phyloP scores from a whole-genome alignment of 352 stramenopile genomes.

The Phytophthora brassicae region DNA sequence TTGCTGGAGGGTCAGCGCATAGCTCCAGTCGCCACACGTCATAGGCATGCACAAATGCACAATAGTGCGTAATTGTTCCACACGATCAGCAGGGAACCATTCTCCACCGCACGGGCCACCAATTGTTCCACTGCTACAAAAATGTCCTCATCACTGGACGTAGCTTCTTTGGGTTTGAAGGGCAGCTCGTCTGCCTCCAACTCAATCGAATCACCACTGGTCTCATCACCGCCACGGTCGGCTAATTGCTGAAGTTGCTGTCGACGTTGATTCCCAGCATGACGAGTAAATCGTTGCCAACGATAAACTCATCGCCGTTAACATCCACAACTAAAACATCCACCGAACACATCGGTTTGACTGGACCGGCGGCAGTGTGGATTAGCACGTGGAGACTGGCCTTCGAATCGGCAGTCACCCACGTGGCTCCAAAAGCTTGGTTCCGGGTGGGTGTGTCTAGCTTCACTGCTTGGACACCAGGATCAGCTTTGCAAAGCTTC shows the following conservation, averaged over 20 bases:
- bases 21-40: conserved; percentile 9
- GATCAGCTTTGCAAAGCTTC: neutral
- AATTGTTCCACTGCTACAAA: neutral
- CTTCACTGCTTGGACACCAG: neutral
- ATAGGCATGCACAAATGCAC: neutral
- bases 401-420: neutral
- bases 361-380: conserved; percentile 5
- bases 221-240: neutral
- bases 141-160: conserved; percentile 1
- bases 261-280: conserved; percentile 20
- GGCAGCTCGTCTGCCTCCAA: neutral
- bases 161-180: neutral
- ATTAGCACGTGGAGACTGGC: conserved; percentile 4
- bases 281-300: conserved; percentile 13
- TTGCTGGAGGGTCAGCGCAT: conserved; percentile 3
- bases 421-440: neutral
- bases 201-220: neutral
- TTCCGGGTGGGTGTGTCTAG: neutral
- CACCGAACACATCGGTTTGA: neutral
- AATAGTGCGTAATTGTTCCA: neutral
- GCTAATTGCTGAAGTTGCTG: conserved; percentile 14
- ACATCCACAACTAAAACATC: conserved; percentile 2
- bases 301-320: conserved; percentile 16
- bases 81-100: conserved; percentile 8
- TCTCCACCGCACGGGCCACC: conserved; percentile 1